Conservation (phyloP, 352 stramenopile genomes). For the Aphanomyces euteiches region DNA sequence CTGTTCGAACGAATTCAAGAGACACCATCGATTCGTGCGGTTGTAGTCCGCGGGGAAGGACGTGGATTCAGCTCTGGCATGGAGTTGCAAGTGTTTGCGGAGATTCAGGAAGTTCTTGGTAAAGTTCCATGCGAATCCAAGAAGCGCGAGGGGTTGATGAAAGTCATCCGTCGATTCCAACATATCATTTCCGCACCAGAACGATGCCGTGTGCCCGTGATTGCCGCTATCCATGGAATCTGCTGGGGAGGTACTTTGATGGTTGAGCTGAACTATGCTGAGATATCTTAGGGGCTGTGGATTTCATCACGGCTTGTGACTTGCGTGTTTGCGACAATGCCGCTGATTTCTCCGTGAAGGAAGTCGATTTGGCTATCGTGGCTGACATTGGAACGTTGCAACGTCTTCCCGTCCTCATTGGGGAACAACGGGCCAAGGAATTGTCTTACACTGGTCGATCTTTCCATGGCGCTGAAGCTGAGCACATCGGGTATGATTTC, state of each 20-base stretch:
- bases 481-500: conserved; percentile 44
- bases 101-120: conserved; percentile 61
- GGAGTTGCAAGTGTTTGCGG: conserved; percentile 82
- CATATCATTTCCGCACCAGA: conserved; percentile 78
- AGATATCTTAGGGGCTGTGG: conserved; percentile 43
- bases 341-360: conserved; percentile 81
- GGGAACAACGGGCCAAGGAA: conserved; percentile 81
- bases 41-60: conserved; percentile 77
- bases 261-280: not conserved
- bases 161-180: conserved; percentile 80
- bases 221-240: conserved; percentile 70
- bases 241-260: conserved; percentile 61
- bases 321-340: conserved; percentile 80
- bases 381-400: conserved; percentile 86
- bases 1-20: conserved; percentile 65
- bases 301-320: conserved; percentile 86
- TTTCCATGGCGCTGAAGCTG: conserved; percentile 72
- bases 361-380: conserved; percentile 86
- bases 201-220: conserved; percentile 77
- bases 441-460: conserved; percentile 78
- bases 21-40: conserved; percentile 61
- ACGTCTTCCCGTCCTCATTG: conserved; percentile 77
- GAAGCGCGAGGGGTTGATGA: conserved; percentile 76
- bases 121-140: conserved; percentile 66
- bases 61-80: conserved; percentile 84